Base-by-base conservation (phyloP, 495 filamentous ascomycete genomes). In the Penicillium cosmopolitanum region DNA sequence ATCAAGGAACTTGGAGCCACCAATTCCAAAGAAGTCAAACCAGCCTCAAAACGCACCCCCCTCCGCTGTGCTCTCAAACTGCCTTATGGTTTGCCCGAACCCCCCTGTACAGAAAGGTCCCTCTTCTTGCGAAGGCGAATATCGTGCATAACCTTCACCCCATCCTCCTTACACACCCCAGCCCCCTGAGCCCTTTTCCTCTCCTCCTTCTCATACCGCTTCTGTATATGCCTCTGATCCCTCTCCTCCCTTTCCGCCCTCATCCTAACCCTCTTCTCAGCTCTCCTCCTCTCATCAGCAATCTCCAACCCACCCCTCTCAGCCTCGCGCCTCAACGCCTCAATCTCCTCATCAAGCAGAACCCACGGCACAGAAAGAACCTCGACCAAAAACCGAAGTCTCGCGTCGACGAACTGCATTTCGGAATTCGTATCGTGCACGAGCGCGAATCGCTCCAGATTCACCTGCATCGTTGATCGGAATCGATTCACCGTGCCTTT, bases 401-500 rank as follows among this genome's bases (percentile, higher is more conserved):
- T 81, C 72, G 90, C 86, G 23, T 84, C 80, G 86, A 93, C 89
- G n/a, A 91, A 92, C 13, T 71, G 66, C 28, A 90, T 87, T 68
- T 98, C 95, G 23, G 87, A 83, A 59, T 87, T 86, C n/a, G 89
- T 92, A 36, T 86, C 82, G 0, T 61, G 60, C 0, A 94, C 53
- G 0, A 81, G 65, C 48, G 71, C 75, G 18, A 93, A 76, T 31
- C 88, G 87, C 64, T 93, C 88, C 6, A 92, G 71, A 28, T 87
- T 73, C 8, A 97, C 73, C 66, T 96, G 90, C 62, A 76, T 84
- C 25, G 71, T 69, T 0, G 75, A 76, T 42, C 93, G 80, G 65
- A 89, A 97, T 11, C 69, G 69, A 9, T 73, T 79, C 0, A 96
- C 68, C 2, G 80, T 86, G 12, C 93, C 92, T 66, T 96, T 97